Evolutionary conservation across 2,329 filamentous ascomycete species (phyloP), one percentile per base, ranked within the genome.

Genomic region (Fusarium cicatricum): DNA sequence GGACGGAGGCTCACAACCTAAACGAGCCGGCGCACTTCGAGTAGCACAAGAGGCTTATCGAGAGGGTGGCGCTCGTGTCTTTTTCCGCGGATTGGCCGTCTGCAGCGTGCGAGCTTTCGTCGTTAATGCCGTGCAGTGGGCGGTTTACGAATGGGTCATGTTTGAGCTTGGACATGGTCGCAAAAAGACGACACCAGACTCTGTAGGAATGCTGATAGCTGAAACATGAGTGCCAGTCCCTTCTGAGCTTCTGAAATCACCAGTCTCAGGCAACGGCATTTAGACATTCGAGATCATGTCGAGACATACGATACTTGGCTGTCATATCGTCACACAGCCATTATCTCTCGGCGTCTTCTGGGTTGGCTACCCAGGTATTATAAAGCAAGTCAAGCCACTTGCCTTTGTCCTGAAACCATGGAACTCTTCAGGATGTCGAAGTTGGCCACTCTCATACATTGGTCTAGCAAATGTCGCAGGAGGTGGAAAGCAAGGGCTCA

Each of bases 121-220:
- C 46, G 94, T 97, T 33, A 97, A 97, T 77, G 93, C 94, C 3
- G 90, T 91, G n/a, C 82, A 92, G 78, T 98, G 93, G 93, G 89
- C 90, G 19, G 85, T 91, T 6, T 97, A 97, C 72, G 93, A 97
- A 76, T 92, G 90, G 87, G 85, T 91, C 68, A 94, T 97, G 90
- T 70, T 73, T 21, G 79, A 84, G 67, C 70, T 88, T 17, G 78
- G 58, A 36, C 64, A 68, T 26, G 62, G 59, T 16, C 64, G 59
- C n/a, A 62, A 64, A 42, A 58, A 58, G 42, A 39, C 28, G 19
- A 23, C 39, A 2, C 16, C 44, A n/a, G 26, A 19, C 14, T 51
- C 55, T 14, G 21, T 42, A 6, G 41, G 49, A 38, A 29, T 31
- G 11, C 37, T 52, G 11, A 32, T 53, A 28, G 33, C 36, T 11